These are phyloP conservation scores for Plasmodium vivax DNA, from an alignment of 169 alveolate genomes.

Conservation along the genomic window DNA sequence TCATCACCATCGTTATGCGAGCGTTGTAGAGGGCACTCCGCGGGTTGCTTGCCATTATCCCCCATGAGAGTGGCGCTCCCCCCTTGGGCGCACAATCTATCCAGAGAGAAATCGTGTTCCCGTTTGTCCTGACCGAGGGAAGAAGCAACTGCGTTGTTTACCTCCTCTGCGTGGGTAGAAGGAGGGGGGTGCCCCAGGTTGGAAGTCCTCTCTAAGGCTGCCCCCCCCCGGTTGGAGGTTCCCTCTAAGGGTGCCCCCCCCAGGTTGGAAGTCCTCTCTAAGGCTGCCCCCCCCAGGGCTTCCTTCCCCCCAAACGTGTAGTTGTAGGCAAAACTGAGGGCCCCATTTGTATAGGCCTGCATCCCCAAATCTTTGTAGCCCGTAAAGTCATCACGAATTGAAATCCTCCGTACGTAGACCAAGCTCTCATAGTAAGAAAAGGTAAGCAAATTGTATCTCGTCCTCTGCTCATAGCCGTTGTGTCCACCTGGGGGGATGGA, in stretches of 20 bases:
- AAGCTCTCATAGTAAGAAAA: constrained; percentile 50
- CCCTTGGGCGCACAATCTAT: background rate
- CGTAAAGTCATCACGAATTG: constrained; percentile 51
- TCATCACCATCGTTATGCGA: background rate
- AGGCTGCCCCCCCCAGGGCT: too few relatives aligned
- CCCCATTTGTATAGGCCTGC: constrained; percentile 19
- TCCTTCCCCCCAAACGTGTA: background rate
- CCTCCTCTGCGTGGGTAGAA: too few relatives aligned
- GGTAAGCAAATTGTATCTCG: constrained; percentile 12
- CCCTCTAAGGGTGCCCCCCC: background rate
- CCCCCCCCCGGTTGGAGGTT: too few relatives aligned
- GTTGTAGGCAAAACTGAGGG: background rate
- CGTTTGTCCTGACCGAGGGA: background rate
- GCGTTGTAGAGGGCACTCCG: background rate
- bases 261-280: background rate
- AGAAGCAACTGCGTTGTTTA: background rate
- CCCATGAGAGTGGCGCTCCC: background rate
- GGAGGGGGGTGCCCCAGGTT: too few relatives aligned
- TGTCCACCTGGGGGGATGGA: background rate
- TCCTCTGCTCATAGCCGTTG: background rate
- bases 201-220: too few relatives aligned
- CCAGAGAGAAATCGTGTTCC: background rate
- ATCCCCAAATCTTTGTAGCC: constrained; percentile 57
- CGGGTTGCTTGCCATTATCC: background rate
- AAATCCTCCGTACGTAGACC: constrained; percentile 30